Base-by-base conservation (phyloP, 495 filamentous ascomycete genomes). In the Trichoderma asperelloides region DNA sequence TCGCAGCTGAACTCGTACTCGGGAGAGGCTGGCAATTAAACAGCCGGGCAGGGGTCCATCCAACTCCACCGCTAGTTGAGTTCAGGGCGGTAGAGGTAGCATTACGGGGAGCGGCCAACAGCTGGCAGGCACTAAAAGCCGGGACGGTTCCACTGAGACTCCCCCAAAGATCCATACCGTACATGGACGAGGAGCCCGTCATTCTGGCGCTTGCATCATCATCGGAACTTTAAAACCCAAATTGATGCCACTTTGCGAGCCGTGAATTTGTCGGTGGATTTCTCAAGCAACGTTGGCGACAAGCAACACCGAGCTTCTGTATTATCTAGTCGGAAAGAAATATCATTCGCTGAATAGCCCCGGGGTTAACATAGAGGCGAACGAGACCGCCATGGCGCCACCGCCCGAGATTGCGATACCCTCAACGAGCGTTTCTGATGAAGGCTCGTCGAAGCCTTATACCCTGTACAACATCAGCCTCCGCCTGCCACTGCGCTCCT, bases 401-500 rank as follows among this genome's bases (percentile, higher is more conserved):
- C 84, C 85, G 41, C 81, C 91, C 72, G 88, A 93, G 69, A 90
- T 97, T 76, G 85, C 89, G 67, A 93, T 96, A 75, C 92, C 92
- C 37, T 86, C 82, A 40, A 89, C 91, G 12, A 88, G 85, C 67
- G 79, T 89, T 64, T 82, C 84, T 63, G 4, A 74, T 65, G 78
- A 81, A 57, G 81, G 79, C 40, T 60, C 55, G 12, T 76, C 82
- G 33, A 95, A 93, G 71, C 87, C 91, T 1, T 91, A 89, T 81
- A 98, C 95, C 1, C 79, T 91, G 78, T 98, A 98, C 84, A 91
- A 95, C 81, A 92, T 98, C 76, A 88, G 87, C 41, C 82, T 97
- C 70, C 89, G 91, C 68, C 87, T 94, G 4, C 93, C 95, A 11
- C 87, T 98, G 65, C 90, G 92, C 68, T 92, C 91, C 65, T 91